These are phyloP conservation scores for Verruconis gallopava DNA, from an alignment of 2,329 filamentous ascomycete species.

Conservation along the genomic window DNA sequence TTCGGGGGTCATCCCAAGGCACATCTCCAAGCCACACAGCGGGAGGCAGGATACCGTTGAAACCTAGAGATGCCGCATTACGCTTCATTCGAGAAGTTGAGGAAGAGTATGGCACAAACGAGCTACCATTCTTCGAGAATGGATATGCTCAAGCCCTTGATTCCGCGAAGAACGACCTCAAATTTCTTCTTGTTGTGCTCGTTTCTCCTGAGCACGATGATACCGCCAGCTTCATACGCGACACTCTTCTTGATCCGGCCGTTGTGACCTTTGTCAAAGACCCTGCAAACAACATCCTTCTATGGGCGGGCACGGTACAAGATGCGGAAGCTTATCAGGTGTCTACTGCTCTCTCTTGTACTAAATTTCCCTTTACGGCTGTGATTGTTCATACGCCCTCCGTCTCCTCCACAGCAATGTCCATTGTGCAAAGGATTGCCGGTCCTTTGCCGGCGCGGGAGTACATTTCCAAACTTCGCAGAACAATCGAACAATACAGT, in stretches of 20 bases:
- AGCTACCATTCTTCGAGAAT: constrained; percentile 68
- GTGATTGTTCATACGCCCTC: constrained; percentile 79
- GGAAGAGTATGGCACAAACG: constrained; percentile 69
- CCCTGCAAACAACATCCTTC: constrained; percentile 61
- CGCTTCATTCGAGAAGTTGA: constrained; percentile 89
- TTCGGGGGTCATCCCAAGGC: constrained; percentile 37
- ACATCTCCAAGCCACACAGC: constrained; percentile 38
- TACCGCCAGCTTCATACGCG: constrained; percentile 64
- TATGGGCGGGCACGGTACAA: constrained; percentile 88
- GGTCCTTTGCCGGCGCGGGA: constrained; percentile 57
- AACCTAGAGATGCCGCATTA: constrained; percentile 75
- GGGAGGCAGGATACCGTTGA: constrained; percentile 59
- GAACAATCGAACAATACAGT: constrained; percentile 62
- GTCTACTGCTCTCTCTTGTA: constrained; percentile 72
- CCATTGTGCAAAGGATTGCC: constrained; percentile 64
- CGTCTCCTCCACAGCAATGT: constrained; percentile 78
- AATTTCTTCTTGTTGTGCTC: constrained; percentile 79
- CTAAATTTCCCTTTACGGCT: constrained; percentile 83
- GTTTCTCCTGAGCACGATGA: constrained; percentile 92
- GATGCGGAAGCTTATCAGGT: constrained; percentile 94
- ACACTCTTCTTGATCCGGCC: constrained; percentile 67
- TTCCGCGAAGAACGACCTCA: constrained; percentile 76
- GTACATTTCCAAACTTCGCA: constrained; percentile 64
- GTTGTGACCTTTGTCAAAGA: constrained; percentile 64
- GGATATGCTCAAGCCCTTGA: constrained; percentile 90